A percentile compares a stretch with the other conserved stretches of the same genome.
Evolutionary conservation across 2,329 filamentous ascomycete species (phyloP).

Genomic region (Verticillium zaregamsianum): DNA sequence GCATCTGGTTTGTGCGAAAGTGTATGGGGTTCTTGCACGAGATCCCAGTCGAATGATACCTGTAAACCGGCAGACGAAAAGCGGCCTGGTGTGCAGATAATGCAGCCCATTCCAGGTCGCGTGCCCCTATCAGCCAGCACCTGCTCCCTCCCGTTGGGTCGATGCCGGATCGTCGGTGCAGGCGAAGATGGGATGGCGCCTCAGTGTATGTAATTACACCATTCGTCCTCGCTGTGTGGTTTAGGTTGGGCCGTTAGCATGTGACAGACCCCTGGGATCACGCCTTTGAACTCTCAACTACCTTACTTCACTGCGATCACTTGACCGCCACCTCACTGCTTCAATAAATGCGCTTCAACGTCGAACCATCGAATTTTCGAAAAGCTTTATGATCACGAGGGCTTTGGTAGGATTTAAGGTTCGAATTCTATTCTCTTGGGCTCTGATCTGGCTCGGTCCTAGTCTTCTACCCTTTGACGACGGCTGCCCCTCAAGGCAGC

Average conservation of each 20-base stretch:
- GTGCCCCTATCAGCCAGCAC: slow-evolving; percentile 8
- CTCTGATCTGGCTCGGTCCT: too few relatives aligned
- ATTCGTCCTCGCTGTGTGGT: not conserved
- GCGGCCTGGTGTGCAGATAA: not conserved
- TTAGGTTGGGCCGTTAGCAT: not conserved
- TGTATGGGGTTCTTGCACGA: not conserved
- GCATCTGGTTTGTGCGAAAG: too few relatives aligned
- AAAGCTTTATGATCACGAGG: too few relatives aligned
- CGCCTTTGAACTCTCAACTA: not conserved
- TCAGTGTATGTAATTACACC: not conserved
- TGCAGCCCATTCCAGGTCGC: slow-evolving; percentile 5
- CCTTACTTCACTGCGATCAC: not conserved
- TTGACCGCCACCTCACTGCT: not conserved
- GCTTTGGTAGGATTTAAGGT: too few relatives aligned
- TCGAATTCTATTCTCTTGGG: too few relatives aligned
- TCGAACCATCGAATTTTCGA: not conserved
- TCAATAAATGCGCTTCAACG: not conserved
- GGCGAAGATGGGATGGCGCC: not conserved
- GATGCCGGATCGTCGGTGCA: not conserved
- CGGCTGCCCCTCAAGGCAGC: too few relatives aligned
- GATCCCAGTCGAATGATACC: not conserved
- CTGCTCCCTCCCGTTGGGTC: not conserved
- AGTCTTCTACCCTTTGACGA: too few relatives aligned
- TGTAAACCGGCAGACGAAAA: not conserved
- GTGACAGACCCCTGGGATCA: not conserved